These are phyloP conservation scores for Ceratocystis eucalypticola DNA, from an alignment of 2,329 filamentous ascomycete genomes.

Conservation along the genomic window DNA sequence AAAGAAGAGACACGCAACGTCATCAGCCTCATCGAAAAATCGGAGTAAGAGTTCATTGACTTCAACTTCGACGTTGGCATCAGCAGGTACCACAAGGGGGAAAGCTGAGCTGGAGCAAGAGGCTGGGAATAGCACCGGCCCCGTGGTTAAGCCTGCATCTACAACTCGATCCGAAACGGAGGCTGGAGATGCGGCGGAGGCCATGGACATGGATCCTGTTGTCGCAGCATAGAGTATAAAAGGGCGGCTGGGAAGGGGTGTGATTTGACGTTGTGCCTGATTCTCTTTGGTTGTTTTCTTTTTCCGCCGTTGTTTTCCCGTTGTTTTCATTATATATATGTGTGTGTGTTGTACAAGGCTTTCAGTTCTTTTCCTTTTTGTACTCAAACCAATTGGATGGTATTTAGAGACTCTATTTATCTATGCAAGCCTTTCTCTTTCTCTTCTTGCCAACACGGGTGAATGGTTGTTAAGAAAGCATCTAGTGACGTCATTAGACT, in stretches of 20 bases:
- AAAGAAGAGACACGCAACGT: background rate
- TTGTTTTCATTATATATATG: background rate
- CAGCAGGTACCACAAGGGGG: background rate
- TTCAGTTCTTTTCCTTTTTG: no score
- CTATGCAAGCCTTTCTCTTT: no score
- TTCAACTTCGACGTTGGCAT: background rate
- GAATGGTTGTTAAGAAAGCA: background rate
- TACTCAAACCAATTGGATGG: no score
- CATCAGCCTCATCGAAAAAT: background rate
- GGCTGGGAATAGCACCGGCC: background rate
- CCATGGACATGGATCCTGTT: conserved; percentile 9
- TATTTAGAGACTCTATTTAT: no score
- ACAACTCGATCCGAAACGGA: background rate
- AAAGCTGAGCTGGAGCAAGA: background rate
- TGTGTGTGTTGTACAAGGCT: no score
- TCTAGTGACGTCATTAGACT: background rate
- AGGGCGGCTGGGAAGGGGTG: background rate
- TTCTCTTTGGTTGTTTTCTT: background rate
- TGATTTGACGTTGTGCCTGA: background rate
- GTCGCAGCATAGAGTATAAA: background rate
- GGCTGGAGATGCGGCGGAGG: conserved; percentile 4
- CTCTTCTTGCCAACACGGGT: no score
- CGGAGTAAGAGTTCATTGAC: background rate
- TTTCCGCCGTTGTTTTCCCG: background rate
- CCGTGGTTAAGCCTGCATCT: background rate